Percentiles rank a stretch among this genome's conserved stretches.
Conservation (phyloP, 2,329 filamentous ascomycete species). For the Aspergillus viridinutans region DNA sequence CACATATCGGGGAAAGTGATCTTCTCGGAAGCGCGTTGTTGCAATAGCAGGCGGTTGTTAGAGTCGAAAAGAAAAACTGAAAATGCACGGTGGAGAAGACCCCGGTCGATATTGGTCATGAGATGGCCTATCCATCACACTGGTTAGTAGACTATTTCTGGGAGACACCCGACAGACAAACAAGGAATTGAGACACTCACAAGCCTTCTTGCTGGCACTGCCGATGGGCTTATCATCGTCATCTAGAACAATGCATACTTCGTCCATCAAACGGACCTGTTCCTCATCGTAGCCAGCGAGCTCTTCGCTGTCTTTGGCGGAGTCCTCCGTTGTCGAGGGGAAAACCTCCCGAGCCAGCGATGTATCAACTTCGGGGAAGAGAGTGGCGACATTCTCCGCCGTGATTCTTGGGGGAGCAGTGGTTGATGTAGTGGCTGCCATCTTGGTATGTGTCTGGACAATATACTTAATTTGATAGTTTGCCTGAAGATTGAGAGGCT, state of each 20-base stretch:
- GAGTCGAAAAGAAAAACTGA: slow-evolving; percentile 97
- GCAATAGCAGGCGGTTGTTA: slow-evolving; percentile 84
- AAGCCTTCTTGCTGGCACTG: slow-evolving; percentile 96
- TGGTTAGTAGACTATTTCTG: not conserved
- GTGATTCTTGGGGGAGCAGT: slow-evolving; percentile 63
- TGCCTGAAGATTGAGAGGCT: not conserved
- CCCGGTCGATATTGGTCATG: slow-evolving; percentile 97
- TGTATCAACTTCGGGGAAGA: slow-evolving; percentile 79
- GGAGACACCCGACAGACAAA: not conserved
- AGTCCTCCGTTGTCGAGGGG: slow-evolving; percentile 36
- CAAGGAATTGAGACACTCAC: slow-evolving; percentile 50
- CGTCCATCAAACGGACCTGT: slow-evolving; percentile 97
- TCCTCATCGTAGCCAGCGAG: slow-evolving; percentile 93
- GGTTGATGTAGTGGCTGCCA: slow-evolving; percentile 47
- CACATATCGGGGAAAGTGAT: slow-evolving; percentile 99
- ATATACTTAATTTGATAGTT: not conserved
- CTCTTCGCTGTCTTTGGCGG: slow-evolving; percentile 55
- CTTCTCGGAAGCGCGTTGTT: slow-evolving; percentile 93
- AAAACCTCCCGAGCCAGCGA: slow-evolving; percentile 51
- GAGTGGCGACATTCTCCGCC: slow-evolving; percentile 75
- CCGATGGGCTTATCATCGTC: slow-evolving; percentile 90
- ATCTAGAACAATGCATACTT: slow-evolving; percentile 95
- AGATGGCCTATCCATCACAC: slow-evolving; percentile 67
- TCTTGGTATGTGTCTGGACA: slow-evolving; percentile 11
- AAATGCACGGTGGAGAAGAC: slow-evolving; percentile 93